phyloP scores from a whole-genome alignment of 805 yeast species.

The Torulaspora microellipsoides region DNA sequence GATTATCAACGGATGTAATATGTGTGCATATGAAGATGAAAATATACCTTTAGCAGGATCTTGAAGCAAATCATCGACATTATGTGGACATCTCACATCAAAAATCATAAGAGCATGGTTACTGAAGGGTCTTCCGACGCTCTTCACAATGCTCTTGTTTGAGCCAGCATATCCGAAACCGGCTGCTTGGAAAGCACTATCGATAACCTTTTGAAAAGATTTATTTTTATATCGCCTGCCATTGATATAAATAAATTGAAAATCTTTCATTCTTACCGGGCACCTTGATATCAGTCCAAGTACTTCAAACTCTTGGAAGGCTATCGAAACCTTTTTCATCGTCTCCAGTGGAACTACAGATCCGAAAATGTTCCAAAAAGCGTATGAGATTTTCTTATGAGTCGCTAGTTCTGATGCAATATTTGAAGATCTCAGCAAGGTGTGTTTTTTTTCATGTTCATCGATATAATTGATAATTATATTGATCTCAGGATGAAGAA shows the following conservation, averaged over 20 bases:
- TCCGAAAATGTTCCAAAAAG: conserved; percentile 16
- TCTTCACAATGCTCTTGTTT: conserved; percentile 14
- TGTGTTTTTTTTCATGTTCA: background rate
- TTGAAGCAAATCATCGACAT: conserved; percentile 38
- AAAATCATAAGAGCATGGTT: conserved; percentile 40
- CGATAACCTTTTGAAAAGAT: conserved; percentile 14
- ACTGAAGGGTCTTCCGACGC: conserved; percentile 34
- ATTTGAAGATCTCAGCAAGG: conserved; percentile 7
- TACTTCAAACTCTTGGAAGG: conserved; percentile 25
- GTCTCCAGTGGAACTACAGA: conserved; percentile 14
- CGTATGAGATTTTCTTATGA: conserved; percentile 4
- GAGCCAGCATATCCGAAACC: conserved; percentile 12
- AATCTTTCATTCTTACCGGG: conserved; percentile 34
- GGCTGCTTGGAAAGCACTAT: conserved; percentile 21
- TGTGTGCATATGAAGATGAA: conserved; percentile 23
- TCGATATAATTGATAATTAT: conserved; percentile 10
- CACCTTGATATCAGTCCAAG: conserved; percentile 39
- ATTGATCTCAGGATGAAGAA: conserved; percentile 15
- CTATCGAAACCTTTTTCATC: conserved; percentile 19
- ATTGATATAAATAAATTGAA: conserved; percentile 47
- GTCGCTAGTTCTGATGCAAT: background rate
- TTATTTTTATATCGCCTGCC: conserved; percentile 32
- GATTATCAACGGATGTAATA: conserved; percentile 32
- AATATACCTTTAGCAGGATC: conserved; percentile 37
- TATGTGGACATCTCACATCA: conserved; percentile 26